phyloP scores from a whole-genome alignment of 257 asterid species.

The Solanum piurae region DNA sequence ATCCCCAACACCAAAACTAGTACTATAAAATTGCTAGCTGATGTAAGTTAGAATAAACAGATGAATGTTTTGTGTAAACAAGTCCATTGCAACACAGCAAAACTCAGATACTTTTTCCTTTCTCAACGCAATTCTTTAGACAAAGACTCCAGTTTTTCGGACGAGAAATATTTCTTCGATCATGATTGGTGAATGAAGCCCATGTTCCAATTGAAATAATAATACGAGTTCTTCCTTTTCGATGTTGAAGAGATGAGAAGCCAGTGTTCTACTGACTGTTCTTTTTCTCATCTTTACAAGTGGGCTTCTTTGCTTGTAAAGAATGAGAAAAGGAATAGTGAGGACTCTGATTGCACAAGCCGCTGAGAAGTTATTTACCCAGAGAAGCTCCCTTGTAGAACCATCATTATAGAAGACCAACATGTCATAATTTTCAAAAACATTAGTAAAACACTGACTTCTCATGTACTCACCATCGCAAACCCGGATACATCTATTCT shows the following conservation, averaged over 20 bases:
- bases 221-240: neutral
- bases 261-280: constrained; percentile 19
- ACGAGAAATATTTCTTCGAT: neutral
- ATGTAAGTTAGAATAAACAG: neutral
- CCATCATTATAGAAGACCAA: neutral
- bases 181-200: neutral
- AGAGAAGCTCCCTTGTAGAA: constrained; percentile 23
- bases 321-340: too few species aligned
- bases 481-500: neutral
- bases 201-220: neutral
- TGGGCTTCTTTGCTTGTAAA: constrained; percentile 7
- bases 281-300: constrained; percentile 14
- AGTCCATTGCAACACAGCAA: neutral
- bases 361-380: constrained; percentile 52
- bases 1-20: neutral
- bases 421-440: constrained; percentile 20
- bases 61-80: neutral
- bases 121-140: neutral
- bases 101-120: neutral
- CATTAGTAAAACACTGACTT: constrained; percentile 29
- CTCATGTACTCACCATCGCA: constrained; percentile 48
- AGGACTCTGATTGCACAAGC: constrained; percentile 25
- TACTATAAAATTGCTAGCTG: neutral
- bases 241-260: constrained; percentile 46
- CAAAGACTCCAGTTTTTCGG: neutral